A percentile compares a stretch with the other conserved stretches of the same genome.
phyloP scores from a whole-genome alignment of 2,329 filamentous ascomycete genomes.

The Epichloe festucae region DNA sequence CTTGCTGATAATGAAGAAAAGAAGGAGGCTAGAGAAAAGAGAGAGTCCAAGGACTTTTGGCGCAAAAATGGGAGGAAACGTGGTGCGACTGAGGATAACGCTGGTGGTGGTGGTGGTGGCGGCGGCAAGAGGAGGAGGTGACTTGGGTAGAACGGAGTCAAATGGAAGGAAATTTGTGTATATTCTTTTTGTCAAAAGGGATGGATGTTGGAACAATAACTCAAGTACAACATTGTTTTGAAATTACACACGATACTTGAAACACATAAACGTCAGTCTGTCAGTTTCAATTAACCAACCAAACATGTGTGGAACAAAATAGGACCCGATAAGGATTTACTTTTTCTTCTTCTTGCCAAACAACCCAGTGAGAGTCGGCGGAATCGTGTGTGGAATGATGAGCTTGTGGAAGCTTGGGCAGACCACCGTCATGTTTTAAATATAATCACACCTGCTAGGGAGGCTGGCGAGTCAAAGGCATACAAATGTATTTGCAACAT shows the following conservation, averaged over 20 bases:
- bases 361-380: no score
- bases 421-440: no score
- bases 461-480: not conserved
- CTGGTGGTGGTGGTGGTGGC: conserved; percentile 18
- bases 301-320: no score
- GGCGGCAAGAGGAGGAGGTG: conserved; percentile 23
- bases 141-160: not conserved
- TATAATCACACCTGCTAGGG: no score
- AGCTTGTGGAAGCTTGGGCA: no score
- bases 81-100: conserved; percentile 29
- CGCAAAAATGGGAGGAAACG: conserved; percentile 69
- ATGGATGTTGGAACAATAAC: not conserved
- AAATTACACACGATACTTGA: no score
- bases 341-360: no score
- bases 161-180: not conserved
- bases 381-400: no score
- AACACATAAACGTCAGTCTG: no score
- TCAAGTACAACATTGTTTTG: no score
- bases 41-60: conserved; percentile 89
- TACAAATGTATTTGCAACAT: not conserved
- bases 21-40: conserved; percentile 75
- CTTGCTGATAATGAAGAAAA: conserved; percentile 73
- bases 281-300: no score
- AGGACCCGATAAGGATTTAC: no score
- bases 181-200: not conserved